phyloP scores from a whole-genome alignment of 495 filamentous ascomycete genomes.

The Neurospora tetraspora region DNA sequence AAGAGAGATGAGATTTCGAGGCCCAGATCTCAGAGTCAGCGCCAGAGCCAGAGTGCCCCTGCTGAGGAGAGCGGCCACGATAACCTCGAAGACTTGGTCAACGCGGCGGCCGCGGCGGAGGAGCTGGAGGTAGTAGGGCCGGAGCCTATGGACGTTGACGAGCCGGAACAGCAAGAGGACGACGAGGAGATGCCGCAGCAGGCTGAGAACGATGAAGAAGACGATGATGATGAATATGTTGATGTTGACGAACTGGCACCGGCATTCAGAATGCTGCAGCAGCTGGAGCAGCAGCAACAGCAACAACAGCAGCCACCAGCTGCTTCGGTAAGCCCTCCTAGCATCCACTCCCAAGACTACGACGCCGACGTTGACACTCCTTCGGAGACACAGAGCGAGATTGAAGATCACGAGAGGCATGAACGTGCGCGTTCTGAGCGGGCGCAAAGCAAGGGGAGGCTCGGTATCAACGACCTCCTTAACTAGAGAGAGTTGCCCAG shows the following conservation, averaged over 20 bases:
- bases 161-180: neutral
- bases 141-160: neutral
- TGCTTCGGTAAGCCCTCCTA: neutral
- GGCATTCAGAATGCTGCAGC: neutral
- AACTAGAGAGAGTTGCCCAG: neutral
- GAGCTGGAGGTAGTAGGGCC: neutral
- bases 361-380: neutral
- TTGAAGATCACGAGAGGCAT: neutral
- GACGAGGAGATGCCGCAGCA: neutral
- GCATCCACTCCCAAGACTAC: neutral
- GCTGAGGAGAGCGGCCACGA: neutral
- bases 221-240: neutral
- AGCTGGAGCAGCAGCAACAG: neutral
- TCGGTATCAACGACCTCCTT: neutral
- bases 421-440: neutral
- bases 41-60: neutral
- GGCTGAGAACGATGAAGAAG: neutral
- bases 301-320: neutral
- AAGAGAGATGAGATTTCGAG: neutral
- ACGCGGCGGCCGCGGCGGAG: neutral
- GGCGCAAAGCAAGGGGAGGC: neutral
- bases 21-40: neutral
- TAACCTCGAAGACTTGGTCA: neutral
- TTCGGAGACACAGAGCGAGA: neutral
- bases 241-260: neutral